These are phyloP conservation scores for Heimioporus retisporus DNA, from an alignment of 1,284 basidiomycete species.

Conservation along the genomic window DNA sequence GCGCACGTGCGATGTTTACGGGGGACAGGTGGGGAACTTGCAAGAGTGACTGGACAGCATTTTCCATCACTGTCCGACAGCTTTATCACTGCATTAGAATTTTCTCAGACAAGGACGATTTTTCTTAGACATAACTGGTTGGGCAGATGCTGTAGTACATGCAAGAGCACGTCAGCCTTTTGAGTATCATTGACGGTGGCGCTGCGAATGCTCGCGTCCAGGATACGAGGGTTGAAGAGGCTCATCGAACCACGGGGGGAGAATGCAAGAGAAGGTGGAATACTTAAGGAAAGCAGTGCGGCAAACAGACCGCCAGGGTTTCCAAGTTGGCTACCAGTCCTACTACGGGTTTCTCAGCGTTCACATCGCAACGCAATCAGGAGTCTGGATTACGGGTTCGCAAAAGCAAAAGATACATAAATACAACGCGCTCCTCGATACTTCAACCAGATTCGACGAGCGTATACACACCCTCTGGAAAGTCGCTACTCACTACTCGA, in stretches of 20 bases:
- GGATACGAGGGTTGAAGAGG: slow-evolving; percentile 77
- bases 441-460: too few species aligned
- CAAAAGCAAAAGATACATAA: not conserved
- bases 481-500: too few species aligned
- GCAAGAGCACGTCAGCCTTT: slow-evolving; percentile 73
- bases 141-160: slow-evolving; percentile 66
- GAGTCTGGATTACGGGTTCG: slow-evolving; percentile 1
- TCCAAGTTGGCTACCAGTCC: slow-evolving; percentile 19
- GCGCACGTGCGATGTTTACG: slow-evolving; percentile 66
- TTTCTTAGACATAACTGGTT: slow-evolving; percentile 49
- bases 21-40: slow-evolving; percentile 63
- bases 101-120: slow-evolving; percentile 32
- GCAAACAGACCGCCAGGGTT: slow-evolving; percentile 18
- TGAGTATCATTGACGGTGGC: slow-evolving; percentile 67
- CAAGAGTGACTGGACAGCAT: slow-evolving; percentile 77
- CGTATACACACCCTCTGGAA: too few species aligned
- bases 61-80: slow-evolving; percentile 74
- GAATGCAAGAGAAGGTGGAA: not conserved
- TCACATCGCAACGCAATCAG: slow-evolving; percentile 10
- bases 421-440: too few species aligned
- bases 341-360: slow-evolving; percentile 22
- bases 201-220: slow-evolving; percentile 77
- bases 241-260: slow-evolving; percentile 47
- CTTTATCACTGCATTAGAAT: slow-evolving; percentile 40
- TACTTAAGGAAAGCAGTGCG: slow-evolving; percentile 23